Percentiles rank a stretch among this genome's conserved stretches.
Evolutionary conservation across 1,284 basidiomycete species (phyloP).

Genomic region (Leccinum pseudoinsigne): DNA sequence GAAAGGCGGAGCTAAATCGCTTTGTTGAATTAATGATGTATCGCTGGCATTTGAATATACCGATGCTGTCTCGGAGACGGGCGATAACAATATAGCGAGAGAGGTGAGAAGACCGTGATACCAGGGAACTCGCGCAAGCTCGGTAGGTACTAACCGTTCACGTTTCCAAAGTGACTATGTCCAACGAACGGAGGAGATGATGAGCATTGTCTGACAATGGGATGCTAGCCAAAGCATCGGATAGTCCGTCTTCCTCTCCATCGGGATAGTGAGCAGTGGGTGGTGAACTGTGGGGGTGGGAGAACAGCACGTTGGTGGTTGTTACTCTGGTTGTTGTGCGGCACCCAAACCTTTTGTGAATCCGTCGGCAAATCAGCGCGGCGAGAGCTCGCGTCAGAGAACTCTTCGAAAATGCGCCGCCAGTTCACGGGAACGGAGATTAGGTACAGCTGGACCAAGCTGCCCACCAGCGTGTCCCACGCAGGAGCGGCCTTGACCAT

Average conservation of each 20-base stretch:
- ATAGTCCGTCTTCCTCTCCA: constrained; percentile 21
- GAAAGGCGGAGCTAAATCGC: constrained; percentile 40
- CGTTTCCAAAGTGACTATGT: constrained; percentile 69
- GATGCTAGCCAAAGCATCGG: constrained; percentile 23
- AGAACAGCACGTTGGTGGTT: not conserved
- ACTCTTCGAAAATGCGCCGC: constrained; percentile 53
- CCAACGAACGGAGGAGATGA: constrained; percentile 37
- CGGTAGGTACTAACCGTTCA: constrained; percentile 55
- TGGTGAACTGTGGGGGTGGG: not conserved
- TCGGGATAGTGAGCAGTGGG: constrained; percentile 4
- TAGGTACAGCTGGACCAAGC: constrained; percentile 50
- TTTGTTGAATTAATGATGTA: constrained; percentile 24
- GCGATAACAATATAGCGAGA: constrained; percentile 56
- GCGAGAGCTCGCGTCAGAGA: constrained; percentile 36
- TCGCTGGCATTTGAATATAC: constrained; percentile 50
- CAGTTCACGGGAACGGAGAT: constrained; percentile 46
- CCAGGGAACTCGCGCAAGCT: constrained; percentile 64
- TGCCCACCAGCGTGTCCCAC: constrained; percentile 44
- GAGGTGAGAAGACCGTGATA: constrained; percentile 65
- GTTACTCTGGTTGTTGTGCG: constrained; percentile 37
- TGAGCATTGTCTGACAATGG: constrained; percentile 24
- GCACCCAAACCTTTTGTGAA: constrained; percentile 56
- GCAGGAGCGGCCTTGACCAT: constrained; percentile 46
- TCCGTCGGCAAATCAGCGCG: constrained; percentile 49
- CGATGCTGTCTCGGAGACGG: constrained; percentile 47